Base-by-base conservation (phyloP, 306 rosid genomes). In the Vigna radiata region DNA sequence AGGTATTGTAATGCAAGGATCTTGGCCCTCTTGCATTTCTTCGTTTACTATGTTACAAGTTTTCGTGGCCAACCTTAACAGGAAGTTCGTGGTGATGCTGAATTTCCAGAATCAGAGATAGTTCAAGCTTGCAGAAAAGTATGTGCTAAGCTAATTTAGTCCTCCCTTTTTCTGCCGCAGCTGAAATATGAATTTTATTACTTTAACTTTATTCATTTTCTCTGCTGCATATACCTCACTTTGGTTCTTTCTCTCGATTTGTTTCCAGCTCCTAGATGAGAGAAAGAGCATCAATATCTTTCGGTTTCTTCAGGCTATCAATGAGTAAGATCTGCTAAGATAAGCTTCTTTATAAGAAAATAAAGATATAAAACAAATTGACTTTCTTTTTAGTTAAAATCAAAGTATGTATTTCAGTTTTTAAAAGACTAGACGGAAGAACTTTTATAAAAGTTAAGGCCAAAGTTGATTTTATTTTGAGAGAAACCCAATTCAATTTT, bases 71-170 rank as follows among this genome's bases (percentile, higher is more conserved):
- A 48, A 75, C 49, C 72, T 67, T 70, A 27, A 82, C 88, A 93
- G 98, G 98, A 93, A 55, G 92, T 88, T 70, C 92, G 93, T 5
- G 98, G 97, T 77, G 79, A 78, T 79, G 88, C 87, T 5, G 97
- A 91, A 87, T 85, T 91, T 77, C 92, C 94, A 29, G 98, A 93
- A 84, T 91, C 98, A 1, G 97, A 93, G 86, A 86, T 91, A 44
- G 98, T 90, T 81, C 97, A 90, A 87, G 97, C 98, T 36, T 91
- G 97, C 89, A 82, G 91, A 88, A 91, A 83, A 77, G 98, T 93
- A 33, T 82, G 92, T 88, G 74, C 70, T 73, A 31, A 46, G 64
- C 81, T 69, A 63, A 62, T 71, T 78, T 48, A 64, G 44, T 53
- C 52, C 14, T 13, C 41, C 15, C 27, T 60, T 67, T 7, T 63